Evolutionary conservation across 495 filamentous ascomycete genomes (phyloP), one percentile per base, ranked within the genome.

Genomic region (Apiosordaria backusii): DNA sequence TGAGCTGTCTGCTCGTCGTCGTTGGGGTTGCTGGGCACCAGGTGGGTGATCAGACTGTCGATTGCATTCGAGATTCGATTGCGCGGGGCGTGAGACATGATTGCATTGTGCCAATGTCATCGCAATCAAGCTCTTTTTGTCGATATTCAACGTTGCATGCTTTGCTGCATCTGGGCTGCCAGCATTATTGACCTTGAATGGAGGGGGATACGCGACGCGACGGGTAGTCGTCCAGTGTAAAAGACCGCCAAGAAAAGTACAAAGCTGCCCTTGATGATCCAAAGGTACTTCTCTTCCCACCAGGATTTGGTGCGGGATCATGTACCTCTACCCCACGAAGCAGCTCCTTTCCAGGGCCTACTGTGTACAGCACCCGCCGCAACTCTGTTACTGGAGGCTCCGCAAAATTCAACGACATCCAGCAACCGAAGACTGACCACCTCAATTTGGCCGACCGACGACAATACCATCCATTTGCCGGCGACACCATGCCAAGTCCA

Each of bases 41-140:
- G 69, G 50, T 83, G 82, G 29, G 78, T 77, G 65, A 88, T 83
- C 74, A 88, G 78, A 69, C 81, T 82, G 74, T 86, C 80, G 75
- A 88, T 81, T 62, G 84, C 85, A 63, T 76, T 82, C 57, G 77
- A 77, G 67, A 85, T 75, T 70, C 82, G 77, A 66, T 81, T 78
- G 67, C 67, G 76, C 66, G 75, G 76, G 63, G 79, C 71, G 58
- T 74, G 71, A 71, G 80, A 72, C 80, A 82, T 83, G 68, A 69
- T 72, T 71, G 76, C 77, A 79, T 81, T 68, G 68, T 76, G 72
- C 58, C 63, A 13, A 59, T 54, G 50, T 54, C 52, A 55, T 45
- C 35, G 35, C 13, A 45, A 45, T 45, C 35, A 45, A 45, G 35
- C 35, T 45, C 35, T 45, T 45, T 45, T 45, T 18, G 35, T 7